Conservation (phyloP, 805 yeast genomes). For the Myxozyma melibiosi region DNA sequence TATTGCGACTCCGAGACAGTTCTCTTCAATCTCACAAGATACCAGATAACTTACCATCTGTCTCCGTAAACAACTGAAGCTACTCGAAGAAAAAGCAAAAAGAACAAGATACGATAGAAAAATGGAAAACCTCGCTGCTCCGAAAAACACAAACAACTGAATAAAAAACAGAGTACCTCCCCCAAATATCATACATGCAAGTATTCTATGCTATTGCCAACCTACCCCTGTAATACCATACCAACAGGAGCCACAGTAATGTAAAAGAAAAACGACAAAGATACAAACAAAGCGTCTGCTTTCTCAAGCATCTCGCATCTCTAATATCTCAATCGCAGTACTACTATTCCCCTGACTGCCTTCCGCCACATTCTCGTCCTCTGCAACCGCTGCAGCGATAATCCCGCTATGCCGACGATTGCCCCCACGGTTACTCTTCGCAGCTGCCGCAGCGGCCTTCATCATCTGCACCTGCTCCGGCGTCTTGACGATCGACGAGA, state of each 20-base stretch:
- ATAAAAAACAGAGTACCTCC: background rate
- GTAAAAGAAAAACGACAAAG: too few species aligned
- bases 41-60: too few species aligned
- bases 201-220: background rate
- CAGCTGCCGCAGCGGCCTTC: constrained; percentile 7
- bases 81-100: too few species aligned
- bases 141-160: background rate
- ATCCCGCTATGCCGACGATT: background rate
- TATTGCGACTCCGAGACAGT: too few species aligned
- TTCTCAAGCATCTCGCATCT: background rate
- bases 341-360: background rate
- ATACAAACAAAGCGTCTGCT: background rate
- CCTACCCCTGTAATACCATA: background rate
- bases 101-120: too few species aligned
- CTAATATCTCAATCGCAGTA: background rate
- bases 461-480: constrained; percentile 3
- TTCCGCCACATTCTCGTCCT: background rate
- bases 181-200: background rate
- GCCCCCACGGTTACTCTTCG: background rate
- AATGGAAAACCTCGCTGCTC: too few species aligned
- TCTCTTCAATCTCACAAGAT: too few species aligned
- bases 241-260: too few species aligned
- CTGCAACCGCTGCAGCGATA: background rate
- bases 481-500: constrained; percentile 41
- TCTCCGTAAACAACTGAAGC: too few species aligned